Conservation (phyloP, 441 rosid species). For the Euphorbia schlechtendalii region DNA sequence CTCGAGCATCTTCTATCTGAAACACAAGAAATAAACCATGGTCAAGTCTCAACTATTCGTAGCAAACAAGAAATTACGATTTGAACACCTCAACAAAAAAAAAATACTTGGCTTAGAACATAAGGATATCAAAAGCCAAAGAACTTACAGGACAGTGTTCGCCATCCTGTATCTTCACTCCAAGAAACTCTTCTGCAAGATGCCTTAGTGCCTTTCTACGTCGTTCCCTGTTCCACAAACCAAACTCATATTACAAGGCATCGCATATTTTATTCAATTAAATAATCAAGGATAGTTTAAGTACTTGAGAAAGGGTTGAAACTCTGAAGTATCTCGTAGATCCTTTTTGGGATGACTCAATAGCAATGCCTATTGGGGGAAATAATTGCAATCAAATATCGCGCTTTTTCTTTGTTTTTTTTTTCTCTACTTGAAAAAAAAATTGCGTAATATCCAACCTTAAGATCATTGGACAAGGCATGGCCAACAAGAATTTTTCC, state of each 20-base stretch:
- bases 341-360: constrained; percentile 78
- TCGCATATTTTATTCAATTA: constrained; percentile 7
- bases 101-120: background rate
- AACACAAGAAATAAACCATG: background rate
- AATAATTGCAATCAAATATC: background rate
- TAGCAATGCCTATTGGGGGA: constrained; percentile 51
- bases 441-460: no score
- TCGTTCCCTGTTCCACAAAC: constrained; percentile 44
- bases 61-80: background rate
- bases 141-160: constrained; percentile 90
- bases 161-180: constrained; percentile 75
- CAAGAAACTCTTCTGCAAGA: constrained; percentile 74
- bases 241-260: constrained; percentile 9
- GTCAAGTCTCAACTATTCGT: background rate
- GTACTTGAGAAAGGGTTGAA: constrained; percentile 76
- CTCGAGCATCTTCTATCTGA: constrained; percentile 84
- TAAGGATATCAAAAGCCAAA: constrained; percentile 9
- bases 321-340: constrained; percentile 71
- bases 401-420: background rate
- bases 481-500: constrained; percentile 88
- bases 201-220: constrained; percentile 65
- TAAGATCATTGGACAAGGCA: constrained; percentile 90
- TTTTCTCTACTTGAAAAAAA: background rate
- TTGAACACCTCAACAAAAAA: background rate
- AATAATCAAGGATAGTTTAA: background rate